These are phyloP conservation scores for Talinum fruticosum DNA, from an alignment of 148 eudicot species.

Conservation along the genomic window DNA sequence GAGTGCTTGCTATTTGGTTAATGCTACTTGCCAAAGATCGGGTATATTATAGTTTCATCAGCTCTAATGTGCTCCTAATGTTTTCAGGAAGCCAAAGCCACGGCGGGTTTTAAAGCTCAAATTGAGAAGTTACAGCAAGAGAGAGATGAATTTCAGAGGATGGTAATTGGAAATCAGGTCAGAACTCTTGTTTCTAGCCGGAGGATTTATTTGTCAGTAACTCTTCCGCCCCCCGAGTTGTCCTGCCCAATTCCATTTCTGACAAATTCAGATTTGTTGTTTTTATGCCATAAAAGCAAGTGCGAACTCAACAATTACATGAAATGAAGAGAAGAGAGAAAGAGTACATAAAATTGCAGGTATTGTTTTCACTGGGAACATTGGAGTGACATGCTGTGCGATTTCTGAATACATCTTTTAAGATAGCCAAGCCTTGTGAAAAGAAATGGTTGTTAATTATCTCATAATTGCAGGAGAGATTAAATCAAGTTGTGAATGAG, in stretches of 20 bases:
- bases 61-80: constrained; percentile 4
- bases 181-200: constrained; percentile 8
- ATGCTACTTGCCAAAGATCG: background rate
- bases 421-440: background rate
- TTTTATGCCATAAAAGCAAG: constrained; percentile 60
- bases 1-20: background rate
- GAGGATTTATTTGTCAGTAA: background rate
- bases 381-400: background rate
- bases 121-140: constrained; percentile 97
- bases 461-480: constrained; percentile 55
- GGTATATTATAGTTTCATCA: constrained; percentile 12
- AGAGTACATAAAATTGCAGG: constrained; percentile 95
- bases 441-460: background rate
- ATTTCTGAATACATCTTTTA: background rate
- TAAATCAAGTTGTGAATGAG: constrained; percentile 95
- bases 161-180: constrained; percentile 99
- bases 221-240: background rate
- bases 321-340: constrained; percentile 99
- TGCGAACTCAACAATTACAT: constrained; percentile 86
- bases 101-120: constrained; percentile 82
- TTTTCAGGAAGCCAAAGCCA: constrained; percentile 91
- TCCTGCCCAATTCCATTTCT: background rate
- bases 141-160: constrained; percentile 97
- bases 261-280: constrained; percentile 4
- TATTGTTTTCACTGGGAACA: constrained; percentile 20